These are phyloP conservation scores for Penicillium samsonianum DNA, from an alignment of 495 filamentous ascomycete genomes.

Conservation along the genomic window DNA sequence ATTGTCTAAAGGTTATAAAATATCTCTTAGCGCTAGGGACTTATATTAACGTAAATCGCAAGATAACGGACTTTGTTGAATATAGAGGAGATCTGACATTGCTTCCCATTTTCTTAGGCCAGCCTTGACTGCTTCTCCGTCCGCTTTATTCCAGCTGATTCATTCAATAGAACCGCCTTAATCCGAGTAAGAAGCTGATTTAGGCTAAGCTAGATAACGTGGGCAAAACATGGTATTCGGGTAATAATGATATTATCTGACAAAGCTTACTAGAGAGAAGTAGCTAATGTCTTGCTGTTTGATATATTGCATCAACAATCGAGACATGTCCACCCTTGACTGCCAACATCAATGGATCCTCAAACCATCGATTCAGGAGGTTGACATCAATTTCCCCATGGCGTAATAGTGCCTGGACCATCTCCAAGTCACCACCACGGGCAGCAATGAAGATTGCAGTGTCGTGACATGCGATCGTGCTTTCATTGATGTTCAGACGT, in stretches of 20 bases:
- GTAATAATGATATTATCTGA: neutral
- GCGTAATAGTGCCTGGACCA: no score
- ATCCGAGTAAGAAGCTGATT: constrained; percentile 4
- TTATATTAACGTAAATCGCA: neutral
- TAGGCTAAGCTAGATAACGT: constrained; percentile 4
- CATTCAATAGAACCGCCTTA: neutral
- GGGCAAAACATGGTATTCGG: neutral
- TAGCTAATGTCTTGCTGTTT: no score
- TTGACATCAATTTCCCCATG: constrained; percentile 18
- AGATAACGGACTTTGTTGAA: neutral
- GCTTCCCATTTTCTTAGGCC: no score
- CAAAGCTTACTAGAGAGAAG: neutral
- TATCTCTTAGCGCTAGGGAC: neutral
- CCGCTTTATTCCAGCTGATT: neutral
- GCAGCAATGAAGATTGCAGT: no score
- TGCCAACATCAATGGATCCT: constrained; percentile 11
- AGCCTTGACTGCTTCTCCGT: no score
- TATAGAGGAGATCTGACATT: neutral
- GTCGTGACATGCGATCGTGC: no score
- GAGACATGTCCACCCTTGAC: constrained; percentile 1
- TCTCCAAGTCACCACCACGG: no score
- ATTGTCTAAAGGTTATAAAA: neutral
- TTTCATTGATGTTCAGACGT: no score
- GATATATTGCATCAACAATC: constrained; percentile 8
- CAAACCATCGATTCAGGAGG: constrained; percentile 8